These are phyloP conservation scores for Metschnikowia bowlesiae DNA, from an alignment of 805 yeast species.

Conservation along the genomic window DNA sequence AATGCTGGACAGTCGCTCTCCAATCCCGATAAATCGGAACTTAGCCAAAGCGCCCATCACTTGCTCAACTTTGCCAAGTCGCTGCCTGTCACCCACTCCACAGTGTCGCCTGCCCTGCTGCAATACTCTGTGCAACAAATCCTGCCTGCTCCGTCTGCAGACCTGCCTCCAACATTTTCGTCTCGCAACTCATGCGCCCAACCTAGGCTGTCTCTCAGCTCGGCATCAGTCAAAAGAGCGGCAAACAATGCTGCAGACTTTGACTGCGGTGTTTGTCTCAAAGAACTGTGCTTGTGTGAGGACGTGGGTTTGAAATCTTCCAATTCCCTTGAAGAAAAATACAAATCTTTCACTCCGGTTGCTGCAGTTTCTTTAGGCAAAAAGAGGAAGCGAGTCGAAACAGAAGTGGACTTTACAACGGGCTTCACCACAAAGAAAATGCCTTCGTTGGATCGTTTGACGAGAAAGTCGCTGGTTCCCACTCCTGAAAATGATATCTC, in stretches of 20 bases:
- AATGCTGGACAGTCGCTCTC: not conserved
- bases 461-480: constrained; percentile 9
- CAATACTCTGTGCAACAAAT: constrained; percentile 43
- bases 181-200: not conserved
- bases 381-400: constrained; percentile 12
- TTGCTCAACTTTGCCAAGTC: constrained; percentile 18
- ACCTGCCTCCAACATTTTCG: constrained; percentile 28
- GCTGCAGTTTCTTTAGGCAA: constrained; percentile 59
- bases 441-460: constrained; percentile 36
- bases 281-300: constrained; percentile 68
- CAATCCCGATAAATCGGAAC: constrained; percentile 11
- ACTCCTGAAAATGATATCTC: constrained; percentile 2
- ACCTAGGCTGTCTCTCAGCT: not conserved
- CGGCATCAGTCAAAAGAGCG: not conserved
- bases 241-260: constrained; percentile 20
- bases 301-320: constrained; percentile 38
- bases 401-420: constrained; percentile 57
- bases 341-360: constrained; percentile 51
- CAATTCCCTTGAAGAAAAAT: constrained; percentile 26
- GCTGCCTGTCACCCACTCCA: constrained; percentile 15
- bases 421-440: constrained; percentile 30
- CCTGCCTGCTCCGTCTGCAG: constrained; percentile 51
- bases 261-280: constrained; percentile 63
- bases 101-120: constrained; percentile 22
- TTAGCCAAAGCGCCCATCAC: constrained; percentile 18